Conservation (phyloP, 345 rosid genomes). For the Bruguiera gymnorhiza region DNA sequence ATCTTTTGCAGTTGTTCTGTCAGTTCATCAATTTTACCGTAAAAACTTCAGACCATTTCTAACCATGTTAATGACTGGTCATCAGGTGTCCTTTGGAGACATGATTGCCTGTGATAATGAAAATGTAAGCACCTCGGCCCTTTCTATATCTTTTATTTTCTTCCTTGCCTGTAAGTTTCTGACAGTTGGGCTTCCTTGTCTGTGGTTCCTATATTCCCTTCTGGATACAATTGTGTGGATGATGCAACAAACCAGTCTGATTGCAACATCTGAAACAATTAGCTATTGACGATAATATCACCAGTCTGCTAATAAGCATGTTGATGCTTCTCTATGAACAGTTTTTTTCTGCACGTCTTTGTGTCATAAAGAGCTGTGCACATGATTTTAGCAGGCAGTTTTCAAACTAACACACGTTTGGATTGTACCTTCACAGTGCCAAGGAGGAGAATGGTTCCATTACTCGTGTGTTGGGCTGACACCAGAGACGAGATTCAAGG, state of each 20-base stretch:
- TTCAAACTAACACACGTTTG: constrained; percentile 1
- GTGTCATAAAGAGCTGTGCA: too few species aligned
- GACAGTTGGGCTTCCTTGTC: too few species aligned
- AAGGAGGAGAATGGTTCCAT: constrained; percentile 99
- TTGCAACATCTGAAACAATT: too few species aligned
- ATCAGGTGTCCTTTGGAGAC: constrained; percentile 95
- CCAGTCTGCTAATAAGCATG: too few species aligned
- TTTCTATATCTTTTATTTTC: neutral
- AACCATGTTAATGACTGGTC: constrained; percentile 9
- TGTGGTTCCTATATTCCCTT: too few species aligned
- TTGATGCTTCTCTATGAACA: too few species aligned
- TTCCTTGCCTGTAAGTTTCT: too few species aligned
- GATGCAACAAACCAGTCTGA: too few species aligned
- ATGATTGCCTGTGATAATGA: constrained; percentile 99
- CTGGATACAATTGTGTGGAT: too few species aligned
- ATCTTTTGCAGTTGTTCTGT: constrained; percentile 5
- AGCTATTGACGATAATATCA: too few species aligned
- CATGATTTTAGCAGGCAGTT: too few species aligned
- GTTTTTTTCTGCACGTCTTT: too few species aligned
- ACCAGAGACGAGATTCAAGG: constrained; percentile 95
- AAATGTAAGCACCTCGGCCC: constrained; percentile 54
- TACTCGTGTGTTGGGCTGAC: constrained; percentile 95
- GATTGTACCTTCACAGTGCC: constrained; percentile 52
- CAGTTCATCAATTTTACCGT: neutral
- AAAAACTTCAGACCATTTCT: constrained; percentile 9